phyloP scores from a whole-genome alignment of 2,329 filamentous ascomycete species.

The Epichloe sylvatica region DNA sequence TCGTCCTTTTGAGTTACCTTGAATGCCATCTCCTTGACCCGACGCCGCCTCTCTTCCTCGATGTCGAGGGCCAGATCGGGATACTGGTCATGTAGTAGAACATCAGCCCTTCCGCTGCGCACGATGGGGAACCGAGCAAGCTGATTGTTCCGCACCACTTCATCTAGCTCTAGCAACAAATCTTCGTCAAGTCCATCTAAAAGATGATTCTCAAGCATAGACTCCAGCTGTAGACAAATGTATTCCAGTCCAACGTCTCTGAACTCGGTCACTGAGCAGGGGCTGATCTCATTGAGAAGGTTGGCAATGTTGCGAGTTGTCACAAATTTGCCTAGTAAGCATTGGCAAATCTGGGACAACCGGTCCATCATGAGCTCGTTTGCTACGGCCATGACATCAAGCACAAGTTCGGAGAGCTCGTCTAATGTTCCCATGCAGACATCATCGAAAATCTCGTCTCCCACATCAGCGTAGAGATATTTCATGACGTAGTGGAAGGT shows the following conservation, averaged over 20 bases:
- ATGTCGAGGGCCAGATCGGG: conserved; percentile 51
- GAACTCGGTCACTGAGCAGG: conserved; percentile 71
- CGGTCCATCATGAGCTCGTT: conserved; percentile 94
- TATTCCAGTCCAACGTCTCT: conserved; percentile 83
- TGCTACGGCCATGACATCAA: conserved; percentile 79
- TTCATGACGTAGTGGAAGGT: conserved; percentile 68
- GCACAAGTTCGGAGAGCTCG: conserved; percentile 73
- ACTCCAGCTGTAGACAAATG: conserved; percentile 79
- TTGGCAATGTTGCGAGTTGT: conserved; percentile 74
- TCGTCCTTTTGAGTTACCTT: conserved; percentile 46
- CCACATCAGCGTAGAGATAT: conserved; percentile 72
- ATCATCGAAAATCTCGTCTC: conserved; percentile 67
- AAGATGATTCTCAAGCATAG: conserved; percentile 79
- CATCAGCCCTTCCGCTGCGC: conserved; percentile 58
- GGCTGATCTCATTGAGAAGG: conserved; percentile 72
- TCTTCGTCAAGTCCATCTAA: conserved; percentile 77
- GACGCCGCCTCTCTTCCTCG: conserved; percentile 52
- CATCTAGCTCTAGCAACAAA: conserved; percentile 66
- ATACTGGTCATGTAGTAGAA: conserved; percentile 48
- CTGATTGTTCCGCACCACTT: conserved; percentile 70
- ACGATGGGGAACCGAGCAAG: conserved; percentile 62
- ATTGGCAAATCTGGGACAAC: conserved; percentile 79
- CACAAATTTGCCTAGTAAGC: conserved; percentile 69
- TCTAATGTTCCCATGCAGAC: conserved; percentile 59
- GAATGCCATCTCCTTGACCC: conserved; percentile 65